These are phyloP conservation scores for Inonotus hispidus DNA, from an alignment of 1,284 basidiomycete species.

Conservation along the genomic window DNA sequence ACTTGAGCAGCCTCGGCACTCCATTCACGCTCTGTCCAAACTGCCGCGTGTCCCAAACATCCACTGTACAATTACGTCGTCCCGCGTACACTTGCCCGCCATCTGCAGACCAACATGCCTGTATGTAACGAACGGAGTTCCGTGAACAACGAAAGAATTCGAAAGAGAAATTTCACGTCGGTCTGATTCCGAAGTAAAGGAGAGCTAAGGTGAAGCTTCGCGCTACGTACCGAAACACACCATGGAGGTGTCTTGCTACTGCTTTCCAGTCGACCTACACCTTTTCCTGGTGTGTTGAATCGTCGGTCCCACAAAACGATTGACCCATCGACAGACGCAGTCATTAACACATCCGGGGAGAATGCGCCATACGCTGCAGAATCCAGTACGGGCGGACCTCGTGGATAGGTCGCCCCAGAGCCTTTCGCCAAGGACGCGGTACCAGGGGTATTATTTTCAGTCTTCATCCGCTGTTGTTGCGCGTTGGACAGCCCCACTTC, in stretches of 20 bases:
- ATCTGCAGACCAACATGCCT: constrained; percentile 94
- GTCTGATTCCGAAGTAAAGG: neutral
- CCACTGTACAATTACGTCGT: constrained; percentile 84
- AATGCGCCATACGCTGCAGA: constrained; percentile 54
- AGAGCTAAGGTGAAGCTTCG: neutral
- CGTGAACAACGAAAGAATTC: too few relatives aligned
- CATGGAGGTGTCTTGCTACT: constrained; percentile 91
- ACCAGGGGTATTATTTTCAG: neutral
- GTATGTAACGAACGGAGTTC: neutral
- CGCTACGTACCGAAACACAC: constrained; percentile 75
- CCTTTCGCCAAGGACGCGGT: constrained; percentile 8
- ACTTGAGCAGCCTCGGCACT: constrained; percentile 73
- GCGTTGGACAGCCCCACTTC: constrained; percentile 11
- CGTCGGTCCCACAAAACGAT: constrained; percentile 89
- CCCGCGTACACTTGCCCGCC: constrained; percentile 90
- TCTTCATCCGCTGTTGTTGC: neutral
- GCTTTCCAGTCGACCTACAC: constrained; percentile 82
- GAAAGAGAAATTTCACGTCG: neutral
- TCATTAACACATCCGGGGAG: constrained; percentile 84
- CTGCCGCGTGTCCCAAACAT: constrained; percentile 90
- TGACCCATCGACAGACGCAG: constrained; percentile 89
- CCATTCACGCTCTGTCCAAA: constrained; percentile 48
- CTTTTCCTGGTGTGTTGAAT: constrained; percentile 53
- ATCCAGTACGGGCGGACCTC: constrained; percentile 68
- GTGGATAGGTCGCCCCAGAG: constrained; percentile 43